Percentiles rank a stretch among this genome's conserved stretches.
These are phyloP conservation scores for Vickermania spadyakhi DNA, from an alignment of 208 protist species.

Conservation along the genomic window DNA sequence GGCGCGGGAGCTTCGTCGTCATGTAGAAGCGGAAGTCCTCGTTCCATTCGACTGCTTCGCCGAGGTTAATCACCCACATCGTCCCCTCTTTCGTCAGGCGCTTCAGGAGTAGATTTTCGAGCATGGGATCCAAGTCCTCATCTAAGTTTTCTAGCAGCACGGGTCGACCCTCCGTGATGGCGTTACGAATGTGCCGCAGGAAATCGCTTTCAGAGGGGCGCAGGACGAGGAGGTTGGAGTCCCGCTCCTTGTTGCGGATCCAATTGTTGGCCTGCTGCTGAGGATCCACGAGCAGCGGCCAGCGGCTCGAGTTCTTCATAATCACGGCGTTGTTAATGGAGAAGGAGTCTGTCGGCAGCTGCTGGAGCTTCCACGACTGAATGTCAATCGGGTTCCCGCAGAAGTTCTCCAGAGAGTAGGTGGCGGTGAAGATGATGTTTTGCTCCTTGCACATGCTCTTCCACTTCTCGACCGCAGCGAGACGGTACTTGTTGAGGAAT, in stretches of 20 bases:
- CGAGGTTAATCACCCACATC: slow-evolving; percentile 90
- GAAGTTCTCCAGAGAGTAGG: slow-evolving; percentile 82
- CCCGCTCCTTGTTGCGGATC: slow-evolving; percentile 90
- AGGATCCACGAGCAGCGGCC: slow-evolving; percentile 90
- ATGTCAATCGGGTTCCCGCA: slow-evolving; percentile 87
- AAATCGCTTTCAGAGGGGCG: slow-evolving; percentile 78
- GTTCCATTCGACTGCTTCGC: slow-evolving; percentile 95
- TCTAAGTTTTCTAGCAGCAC: slow-evolving; percentile 95
- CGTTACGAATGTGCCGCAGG: slow-evolving; percentile 83
- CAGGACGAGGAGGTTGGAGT: slow-evolving; percentile 73
- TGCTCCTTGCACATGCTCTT: slow-evolving; percentile 51
- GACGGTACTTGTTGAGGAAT: slow-evolving; percentile 92
- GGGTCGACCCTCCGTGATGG: slow-evolving; percentile 90
- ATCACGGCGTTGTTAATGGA: slow-evolving; percentile 93
- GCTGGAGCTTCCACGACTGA: slow-evolving; percentile 90
- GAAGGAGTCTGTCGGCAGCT: slow-evolving; percentile 88
- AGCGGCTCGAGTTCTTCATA: slow-evolving; percentile 84
- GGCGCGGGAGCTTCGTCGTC: slow-evolving; percentile 96
- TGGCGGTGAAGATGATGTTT: slow-evolving; percentile 69
- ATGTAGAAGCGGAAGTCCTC: slow-evolving; percentile 96
- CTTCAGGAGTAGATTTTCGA: slow-evolving; percentile 96
- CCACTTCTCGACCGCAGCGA: slow-evolving; percentile 63
- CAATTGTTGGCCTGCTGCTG: slow-evolving; percentile 94
- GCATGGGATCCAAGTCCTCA: slow-evolving; percentile 95
- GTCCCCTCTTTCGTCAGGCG: slow-evolving; percentile 88